Base-by-base conservation (phyloP, 1,284 basidiomycete genomes). In the Agaricales sp. region DNA sequence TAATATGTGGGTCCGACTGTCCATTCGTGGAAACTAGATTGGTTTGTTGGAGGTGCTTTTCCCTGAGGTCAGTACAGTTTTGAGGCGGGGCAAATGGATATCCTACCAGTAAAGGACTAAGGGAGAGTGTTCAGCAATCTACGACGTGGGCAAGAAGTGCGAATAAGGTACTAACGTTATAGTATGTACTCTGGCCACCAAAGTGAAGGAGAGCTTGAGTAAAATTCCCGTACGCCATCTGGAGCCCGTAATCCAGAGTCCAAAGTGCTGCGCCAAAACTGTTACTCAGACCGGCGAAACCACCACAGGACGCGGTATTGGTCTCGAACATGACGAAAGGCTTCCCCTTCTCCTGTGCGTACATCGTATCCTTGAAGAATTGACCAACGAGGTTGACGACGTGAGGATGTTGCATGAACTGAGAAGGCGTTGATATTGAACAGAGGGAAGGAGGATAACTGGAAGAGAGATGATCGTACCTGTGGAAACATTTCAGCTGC, bases 271-370 rank as follows among this genome's bases (percentile, higher is more conserved):
- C 78, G 2, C 77, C 83, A 57, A 86, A 90, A 18, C 71, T 75
- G 59, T 91, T 80, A 50, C 77, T 80, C 18, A 90, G 68, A 0
- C 87, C 87, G 1, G 76, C 65, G 60, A 91, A 88, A 12, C 89
- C 89, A 61, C 86, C 84, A 64, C 87, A 91, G 25, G 82, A 82
- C 0, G 84, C 88, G 0, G 85, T 82, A 64, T 91, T 91, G 12
- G 82, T 88, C 64, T 90, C 87, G 54, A 87, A 78, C 82, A 89
- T 84, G 43, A 85, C 52, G 49, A 85, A 64, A 1, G 74, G 73
- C 57, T 83, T 84, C 22, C 63, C 63, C 12, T 61, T 60, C 1
- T 50, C 53, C 51, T 73, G 69, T 1, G 79, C 78, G 38, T 71
- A 65, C 3, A 54, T 52, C 0, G 71, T 67, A 0, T 73, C 70